Conservation (phyloP, 768 basidiomycete species). For the Suillus variegatus region DNA sequence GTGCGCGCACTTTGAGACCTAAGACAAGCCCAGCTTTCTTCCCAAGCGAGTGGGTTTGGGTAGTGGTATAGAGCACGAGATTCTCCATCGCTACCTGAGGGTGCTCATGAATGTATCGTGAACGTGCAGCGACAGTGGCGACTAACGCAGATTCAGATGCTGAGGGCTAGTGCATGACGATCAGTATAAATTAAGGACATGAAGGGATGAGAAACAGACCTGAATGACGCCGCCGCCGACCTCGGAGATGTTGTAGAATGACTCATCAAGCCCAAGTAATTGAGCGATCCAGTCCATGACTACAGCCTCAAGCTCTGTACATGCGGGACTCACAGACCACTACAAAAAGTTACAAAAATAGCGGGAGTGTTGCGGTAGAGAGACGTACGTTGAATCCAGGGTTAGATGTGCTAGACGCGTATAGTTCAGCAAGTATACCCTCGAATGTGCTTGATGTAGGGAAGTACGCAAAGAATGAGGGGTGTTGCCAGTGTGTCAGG, state of each 20-base stretch:
- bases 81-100: constrained; percentile 54
- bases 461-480: constrained; percentile 88
- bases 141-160: constrained; percentile 85
- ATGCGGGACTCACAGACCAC: constrained; percentile 91
- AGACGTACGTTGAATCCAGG: constrained; percentile 84
- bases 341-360: constrained; percentile 28
- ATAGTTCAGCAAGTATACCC: constrained; percentile 83
- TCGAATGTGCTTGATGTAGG: constrained; percentile 80
- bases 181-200: not conserved
- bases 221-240: constrained; percentile 84
- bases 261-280: constrained; percentile 68
- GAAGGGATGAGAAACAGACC: constrained; percentile 38
- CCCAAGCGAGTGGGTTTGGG: constrained; percentile 89
- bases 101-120: constrained; percentile 49
- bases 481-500: constrained; percentile 90
- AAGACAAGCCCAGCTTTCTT: constrained; percentile 78
- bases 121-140: constrained; percentile 79
- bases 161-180: constrained; percentile 53
- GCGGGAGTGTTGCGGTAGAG: not conserved
- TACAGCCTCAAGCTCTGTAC: constrained; percentile 85
- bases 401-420: constrained; percentile 71
- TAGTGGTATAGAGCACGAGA: constrained; percentile 84
- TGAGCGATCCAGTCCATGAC: constrained; percentile 92
- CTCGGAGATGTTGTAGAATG: constrained; percentile 66
- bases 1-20: constrained; percentile 70